Base-by-base conservation (phyloP, 192 early-diverging fungal species). In the Powellomyces hirtus region DNA sequence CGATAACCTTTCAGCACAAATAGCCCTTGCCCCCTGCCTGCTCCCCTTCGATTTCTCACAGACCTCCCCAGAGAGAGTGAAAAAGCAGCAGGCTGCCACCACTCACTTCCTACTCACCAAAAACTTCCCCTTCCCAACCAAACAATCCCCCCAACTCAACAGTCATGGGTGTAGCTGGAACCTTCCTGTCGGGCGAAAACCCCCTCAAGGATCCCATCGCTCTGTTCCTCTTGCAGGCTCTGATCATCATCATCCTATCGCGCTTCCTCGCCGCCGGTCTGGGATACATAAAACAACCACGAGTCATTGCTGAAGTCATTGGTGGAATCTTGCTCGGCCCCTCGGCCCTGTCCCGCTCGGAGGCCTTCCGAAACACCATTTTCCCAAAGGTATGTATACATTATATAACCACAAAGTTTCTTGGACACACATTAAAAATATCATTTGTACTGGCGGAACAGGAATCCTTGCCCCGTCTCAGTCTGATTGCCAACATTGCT, bases 261-360 rank as follows among this genome's bases (percentile, higher is more conserved):
- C 86, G 94, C 33, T 18, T 90, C 38, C 68, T 98, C 10, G 84
- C 86, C 26, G 11, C 90, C 31, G 65, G 71, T 3, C 73, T 98
- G 24, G 72, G 71, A 16, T 78, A 79, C 31, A 60, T 95, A 8
- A 68, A 79, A 49, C 94, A 98, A 73, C 96, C 96, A 0, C 73
- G 81, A 2, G 96, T 95, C 36, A 96, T 98, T 51, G 89, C 94
- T 34, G 96, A 98, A 72, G 88, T 98, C 51, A 76, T 96, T 30
- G 93, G 89, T 26, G 94, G 94, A 10, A 93, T 96, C 55, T 70
- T 95, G 4, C 84, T 97, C 5, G 96, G 96, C 0, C 93, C 93
- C 1, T 90, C 94, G 1, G 91, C 85, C 1, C 80, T 97, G 31
- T 91, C 91, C 2, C 84, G 85, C 29, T 91, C 89, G 51, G 82